A percentile compares a stretch with the other conserved stretches of the same genome.
Evolutionary conservation across 169 alveolate genomes (phyloP).

Genomic region (Theileria parva): DNA sequence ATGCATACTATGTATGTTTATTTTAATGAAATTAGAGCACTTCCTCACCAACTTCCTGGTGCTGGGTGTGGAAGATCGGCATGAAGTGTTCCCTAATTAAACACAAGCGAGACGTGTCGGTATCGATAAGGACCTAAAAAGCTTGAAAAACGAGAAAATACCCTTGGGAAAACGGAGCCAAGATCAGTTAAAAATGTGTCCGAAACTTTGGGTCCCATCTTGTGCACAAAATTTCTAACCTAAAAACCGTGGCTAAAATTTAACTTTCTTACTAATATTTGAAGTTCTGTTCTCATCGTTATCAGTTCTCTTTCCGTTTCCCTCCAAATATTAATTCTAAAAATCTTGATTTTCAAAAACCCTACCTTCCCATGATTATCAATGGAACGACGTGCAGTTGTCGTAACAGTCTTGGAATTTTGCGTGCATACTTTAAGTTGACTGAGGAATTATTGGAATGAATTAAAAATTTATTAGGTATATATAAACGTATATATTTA

Average conservation of each 20-base stretch:
- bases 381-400: conserved; percentile 70
- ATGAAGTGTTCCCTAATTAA: conserved; percentile 73
- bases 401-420: conserved; percentile 73
- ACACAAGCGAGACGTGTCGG: conserved; percentile 73
- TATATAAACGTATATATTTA: no score
- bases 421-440: conserved; percentile 73
- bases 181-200: conserved; percentile 77
- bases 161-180: conserved; percentile 77
- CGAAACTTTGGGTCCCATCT: conserved; percentile 81
- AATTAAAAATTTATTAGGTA: not conserved
- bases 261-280: conserved; percentile 66
- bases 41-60: conserved; percentile 71
- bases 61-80: conserved; percentile 72
- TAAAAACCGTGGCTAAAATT: not conserved
- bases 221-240: conserved; percentile 76
- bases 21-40: conserved; percentile 51
- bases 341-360: not conserved
- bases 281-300: conserved; percentile 82
- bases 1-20: not conserved
- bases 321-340: conserved; percentile 82
- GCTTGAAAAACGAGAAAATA: conserved; percentile 1
- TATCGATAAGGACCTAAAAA: conserved; percentile 66
- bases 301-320: conserved; percentile 84
- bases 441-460: conserved; percentile 7
- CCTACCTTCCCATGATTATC: conserved; percentile 70